These are phyloP conservation scores for Aspergillus felis DNA, from an alignment of 2,329 filamentous ascomycete genomes.

Conservation along the genomic window DNA sequence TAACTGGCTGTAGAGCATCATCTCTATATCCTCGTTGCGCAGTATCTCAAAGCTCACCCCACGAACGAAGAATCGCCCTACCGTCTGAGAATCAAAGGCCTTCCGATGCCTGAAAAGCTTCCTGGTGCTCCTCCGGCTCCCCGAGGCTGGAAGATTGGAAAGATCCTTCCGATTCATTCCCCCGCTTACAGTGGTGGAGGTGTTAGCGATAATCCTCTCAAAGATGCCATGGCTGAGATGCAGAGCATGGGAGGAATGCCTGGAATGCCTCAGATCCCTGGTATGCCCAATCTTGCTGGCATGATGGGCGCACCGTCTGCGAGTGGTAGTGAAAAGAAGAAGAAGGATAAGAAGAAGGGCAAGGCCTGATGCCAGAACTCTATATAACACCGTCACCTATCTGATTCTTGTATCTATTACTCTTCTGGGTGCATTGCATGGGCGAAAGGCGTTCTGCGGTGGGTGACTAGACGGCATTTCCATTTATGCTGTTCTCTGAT, in stretches of 20 bases:
- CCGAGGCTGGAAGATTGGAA: slow-evolving; percentile 84
- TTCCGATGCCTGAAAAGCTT: slow-evolving; percentile 63
- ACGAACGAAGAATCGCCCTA: slow-evolving; percentile 69
- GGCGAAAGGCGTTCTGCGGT: slow-evolving; percentile 33
- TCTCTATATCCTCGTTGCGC: slow-evolving; percentile 74
- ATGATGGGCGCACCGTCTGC: slow-evolving; percentile 45
- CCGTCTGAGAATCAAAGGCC: slow-evolving; percentile 67
- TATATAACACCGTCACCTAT: slow-evolving; percentile 4
- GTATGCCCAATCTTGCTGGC: slow-evolving; percentile 52
- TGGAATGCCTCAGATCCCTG: slow-evolving; percentile 38
- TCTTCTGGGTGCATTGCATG: slow-evolving; percentile 34
- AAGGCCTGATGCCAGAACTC: slow-evolving; percentile 32
- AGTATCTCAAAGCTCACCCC: slow-evolving; percentile 73
- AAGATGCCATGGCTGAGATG: slow-evolving; percentile 98
- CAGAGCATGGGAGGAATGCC: slow-evolving; percentile 46
- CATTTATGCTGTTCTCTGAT: slow-evolving; percentile 17
- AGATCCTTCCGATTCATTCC: slow-evolving; percentile 79
- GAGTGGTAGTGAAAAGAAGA: slow-evolving; percentile 37
- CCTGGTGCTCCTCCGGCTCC: slow-evolving; percentile 74
- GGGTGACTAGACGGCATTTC: slow-evolving; percentile 13
- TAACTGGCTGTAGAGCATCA: slow-evolving; percentile 61
- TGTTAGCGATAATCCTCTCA: slow-evolving; percentile 88
- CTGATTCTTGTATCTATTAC: slow-evolving; percentile 13
- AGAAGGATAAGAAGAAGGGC: slow-evolving; percentile 50
- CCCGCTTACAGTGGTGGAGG: slow-evolving; percentile 89